Conservation (phyloP, 2,329 filamentous ascomycete genomes). For the Monilinia vaccinii-corymbosi region DNA sequence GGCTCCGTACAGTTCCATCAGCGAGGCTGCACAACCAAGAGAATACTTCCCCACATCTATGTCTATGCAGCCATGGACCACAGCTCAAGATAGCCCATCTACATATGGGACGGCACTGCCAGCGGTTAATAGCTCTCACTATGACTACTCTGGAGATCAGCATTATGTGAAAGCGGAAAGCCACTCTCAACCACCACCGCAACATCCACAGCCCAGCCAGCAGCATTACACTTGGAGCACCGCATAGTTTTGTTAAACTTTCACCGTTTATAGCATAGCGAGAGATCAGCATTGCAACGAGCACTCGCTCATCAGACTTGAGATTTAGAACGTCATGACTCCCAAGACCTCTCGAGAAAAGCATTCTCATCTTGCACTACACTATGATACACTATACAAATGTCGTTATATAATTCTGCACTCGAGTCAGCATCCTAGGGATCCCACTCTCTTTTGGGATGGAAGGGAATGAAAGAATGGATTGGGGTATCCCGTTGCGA, state of each 20-base stretch:
- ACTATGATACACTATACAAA: not conserved
- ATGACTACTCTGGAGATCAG: slow-evolving; percentile 21
- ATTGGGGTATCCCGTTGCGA: not conserved
- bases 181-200: slow-evolving; percentile 7
- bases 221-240: slow-evolving; percentile 27
- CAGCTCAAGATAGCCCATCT: slow-evolving; percentile 14
- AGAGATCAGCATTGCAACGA: not conserved
- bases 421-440: not conserved
- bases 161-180: slow-evolving; percentile 22
- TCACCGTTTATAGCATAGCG: not conserved
- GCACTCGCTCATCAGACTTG: not conserved
- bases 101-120: slow-evolving; percentile 19
- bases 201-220: slow-evolving; percentile 11
- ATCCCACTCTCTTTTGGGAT: not conserved
- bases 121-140: slow-evolving; percentile 17
- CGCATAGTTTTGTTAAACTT: slow-evolving; percentile 5
- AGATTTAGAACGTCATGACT: not conserved
- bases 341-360: not conserved
- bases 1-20: slow-evolving; percentile 15
- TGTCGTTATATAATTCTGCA: slow-evolving; percentile 1
- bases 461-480: not conserved
- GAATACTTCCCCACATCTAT: slow-evolving; percentile 21
- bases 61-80: slow-evolving; percentile 23
- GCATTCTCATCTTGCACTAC: not conserved
- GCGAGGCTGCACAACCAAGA: slow-evolving; percentile 17